These are phyloP conservation scores for Verbascum thapsus DNA, from an alignment of 257 asterid genomes.

Conservation along the genomic window DNA sequence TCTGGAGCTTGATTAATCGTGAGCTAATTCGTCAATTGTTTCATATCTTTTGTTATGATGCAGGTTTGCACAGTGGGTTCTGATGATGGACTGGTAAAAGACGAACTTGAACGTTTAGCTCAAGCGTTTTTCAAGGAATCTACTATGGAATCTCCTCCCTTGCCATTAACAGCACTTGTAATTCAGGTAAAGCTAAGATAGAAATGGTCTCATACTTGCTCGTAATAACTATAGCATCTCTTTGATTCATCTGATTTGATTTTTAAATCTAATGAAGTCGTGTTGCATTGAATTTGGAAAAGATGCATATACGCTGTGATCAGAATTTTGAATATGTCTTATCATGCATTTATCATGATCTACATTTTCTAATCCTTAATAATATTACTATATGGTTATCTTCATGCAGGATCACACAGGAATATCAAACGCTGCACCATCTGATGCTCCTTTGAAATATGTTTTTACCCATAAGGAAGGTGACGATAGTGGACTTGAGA, in stretches of 20 bases:
- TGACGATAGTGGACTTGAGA: conserved; percentile 43
- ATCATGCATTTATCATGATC: background rate
- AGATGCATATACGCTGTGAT: conserved; percentile 14
- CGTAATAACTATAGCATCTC: conserved; percentile 19
- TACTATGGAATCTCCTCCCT: conserved; percentile 51
- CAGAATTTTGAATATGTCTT: background rate
- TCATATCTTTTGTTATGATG: conserved; percentile 26
- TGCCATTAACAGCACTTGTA: conserved; percentile 79
- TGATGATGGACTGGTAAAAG: conserved; percentile 60
- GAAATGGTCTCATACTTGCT: background rate
- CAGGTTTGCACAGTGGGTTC: conserved; percentile 70
- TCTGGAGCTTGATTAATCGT: conserved; percentile 26
- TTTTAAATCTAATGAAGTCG: background rate
- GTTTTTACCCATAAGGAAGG: conserved; percentile 51
- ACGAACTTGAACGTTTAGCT: conserved; percentile 68
- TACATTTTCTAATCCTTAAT: background rate
- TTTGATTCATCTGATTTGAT: conserved; percentile 8
- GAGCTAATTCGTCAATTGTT: conserved; percentile 14
- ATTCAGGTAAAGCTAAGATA: conserved; percentile 62
- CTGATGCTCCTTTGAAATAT: conserved; percentile 78
- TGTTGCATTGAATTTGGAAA: conserved; percentile 4
- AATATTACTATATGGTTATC: conserved; percentile 23
- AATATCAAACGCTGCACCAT: conserved; percentile 94
- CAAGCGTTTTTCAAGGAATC: conserved; percentile 71
- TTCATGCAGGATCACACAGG: conserved; percentile 84